These are phyloP conservation scores for Neoboletus magnificus DNA, from an alignment of 768 basidiomycete genomes.

Conservation along the genomic window DNA sequence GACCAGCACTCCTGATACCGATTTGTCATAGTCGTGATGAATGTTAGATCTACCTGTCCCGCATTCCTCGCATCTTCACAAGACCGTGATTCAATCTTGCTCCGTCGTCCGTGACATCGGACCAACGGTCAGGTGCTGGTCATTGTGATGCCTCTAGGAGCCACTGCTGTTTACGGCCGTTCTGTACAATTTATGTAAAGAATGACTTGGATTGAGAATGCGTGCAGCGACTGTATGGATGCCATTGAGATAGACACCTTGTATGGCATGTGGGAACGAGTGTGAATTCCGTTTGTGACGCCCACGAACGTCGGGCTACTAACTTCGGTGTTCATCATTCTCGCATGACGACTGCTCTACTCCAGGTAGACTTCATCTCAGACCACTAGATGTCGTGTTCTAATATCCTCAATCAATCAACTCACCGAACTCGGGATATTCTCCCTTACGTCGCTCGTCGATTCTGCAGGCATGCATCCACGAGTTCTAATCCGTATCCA, in stretches of 20 bases:
- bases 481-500: constrained; percentile 40
- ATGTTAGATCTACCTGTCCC: neutral
- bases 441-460: constrained; percentile 1
- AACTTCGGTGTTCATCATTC: neutral
- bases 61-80: no score
- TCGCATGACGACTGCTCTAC: neutral
- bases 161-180: neutral
- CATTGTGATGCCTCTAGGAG: no score
- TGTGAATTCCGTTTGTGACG: neutral
- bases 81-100: neutral
- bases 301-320: neutral
- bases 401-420: constrained; percentile 2
- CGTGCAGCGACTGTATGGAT: neutral
- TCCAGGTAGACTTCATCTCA: neutral
- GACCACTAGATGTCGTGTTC: constrained; percentile 9
- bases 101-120: neutral
- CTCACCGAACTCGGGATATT: constrained; percentile 2
- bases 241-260: neutral
- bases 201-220: neutral
- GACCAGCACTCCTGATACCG: neutral
- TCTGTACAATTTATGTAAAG: neutral
- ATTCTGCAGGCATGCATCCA: constrained; percentile 18
- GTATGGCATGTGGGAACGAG: neutral
- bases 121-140: no score
- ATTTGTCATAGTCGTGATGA: neutral